Percentiles rank a stretch among this genome's conserved stretches.
Conservation (phyloP, 495 filamentous ascomycete species). For the Neurospora sp. region DNA sequence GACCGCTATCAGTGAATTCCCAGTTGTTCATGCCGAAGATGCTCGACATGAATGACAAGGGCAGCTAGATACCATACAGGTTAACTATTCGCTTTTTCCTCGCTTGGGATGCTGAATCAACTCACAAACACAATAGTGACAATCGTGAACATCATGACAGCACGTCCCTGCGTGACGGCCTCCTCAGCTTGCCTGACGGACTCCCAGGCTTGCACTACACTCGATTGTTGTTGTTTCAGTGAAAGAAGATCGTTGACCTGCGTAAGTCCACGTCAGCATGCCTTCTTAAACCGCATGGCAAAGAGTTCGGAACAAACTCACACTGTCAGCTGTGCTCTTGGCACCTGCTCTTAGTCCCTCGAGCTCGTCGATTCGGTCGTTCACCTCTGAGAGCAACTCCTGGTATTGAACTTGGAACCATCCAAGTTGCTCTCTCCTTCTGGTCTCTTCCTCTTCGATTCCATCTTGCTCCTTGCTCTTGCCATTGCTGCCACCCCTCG, state of each 20-base stretch:
- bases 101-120: not conserved
- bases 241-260: constrained; percentile 40
- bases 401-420: constrained; percentile 21
- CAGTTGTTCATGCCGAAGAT: constrained; percentile 31
- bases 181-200: constrained; percentile 48
- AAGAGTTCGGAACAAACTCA: constrained; percentile 9
- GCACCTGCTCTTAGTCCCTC: constrained; percentile 18
- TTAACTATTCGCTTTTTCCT: not conserved
- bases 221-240: constrained; percentile 56
- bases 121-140: constrained; percentile 49
- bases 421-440: constrained; percentile 8
- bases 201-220: constrained; percentile 48
- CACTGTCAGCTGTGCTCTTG: constrained; percentile 16
- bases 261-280: not conserved
- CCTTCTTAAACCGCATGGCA: not conserved
- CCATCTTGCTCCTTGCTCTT: not conserved
- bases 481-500: not conserved
- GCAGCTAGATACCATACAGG: constrained; percentile 9
- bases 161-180: constrained; percentile 44
- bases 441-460: not conserved
- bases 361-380: constrained; percentile 17
- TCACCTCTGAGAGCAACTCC: constrained; percentile 10
- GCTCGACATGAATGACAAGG: constrained; percentile 25
- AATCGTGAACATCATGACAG: constrained; percentile 57
- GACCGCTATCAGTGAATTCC: constrained; percentile 9